Evolutionary conservation across 2,329 filamentous ascomycete species (phyloP).

Genomic region (Tolypocladium tundrense): DNA sequence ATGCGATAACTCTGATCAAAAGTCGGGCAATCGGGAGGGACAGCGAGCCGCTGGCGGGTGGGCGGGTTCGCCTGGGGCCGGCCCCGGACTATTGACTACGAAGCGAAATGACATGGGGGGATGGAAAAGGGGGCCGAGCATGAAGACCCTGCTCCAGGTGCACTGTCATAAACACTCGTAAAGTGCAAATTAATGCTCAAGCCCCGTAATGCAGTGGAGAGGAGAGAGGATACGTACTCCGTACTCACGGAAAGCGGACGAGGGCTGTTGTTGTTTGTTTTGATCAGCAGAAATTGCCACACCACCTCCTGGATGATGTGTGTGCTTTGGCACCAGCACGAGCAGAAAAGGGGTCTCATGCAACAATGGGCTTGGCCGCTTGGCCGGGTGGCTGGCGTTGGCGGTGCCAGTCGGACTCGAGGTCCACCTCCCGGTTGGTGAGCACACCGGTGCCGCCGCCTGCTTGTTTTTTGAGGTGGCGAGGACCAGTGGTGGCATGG

Average conservation of each 20-base stretch:
- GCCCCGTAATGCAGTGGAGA: slow-evolving; percentile 10
- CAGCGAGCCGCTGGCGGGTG: not conserved
- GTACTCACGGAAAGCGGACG: slow-evolving; percentile 1
- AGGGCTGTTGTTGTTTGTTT: slow-evolving; percentile 16
- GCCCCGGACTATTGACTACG: slow-evolving; percentile 7
- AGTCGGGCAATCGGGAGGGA: slow-evolving; percentile 2
- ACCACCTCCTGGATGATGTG: not conserved
- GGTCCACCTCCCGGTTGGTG: not conserved
- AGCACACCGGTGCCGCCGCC: not conserved
- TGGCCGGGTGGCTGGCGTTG: not conserved
- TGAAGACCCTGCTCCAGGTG: not conserved
- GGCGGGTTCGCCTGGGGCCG: not conserved
- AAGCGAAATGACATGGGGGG: slow-evolving; percentile 20
- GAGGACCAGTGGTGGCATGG: not conserved
- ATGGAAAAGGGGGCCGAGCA: slow-evolving; percentile 1
- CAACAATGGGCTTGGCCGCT: not conserved
- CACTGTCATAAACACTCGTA: not conserved
- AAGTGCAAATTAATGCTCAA: slow-evolving; percentile 1
- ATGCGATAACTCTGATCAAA: slow-evolving; percentile 11
- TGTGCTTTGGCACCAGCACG: not conserved
- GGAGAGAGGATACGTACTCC: slow-evolving; percentile 3
- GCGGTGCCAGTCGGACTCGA: not conserved
- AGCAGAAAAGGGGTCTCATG: not conserved
- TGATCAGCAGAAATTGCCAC: slow-evolving; percentile 15
- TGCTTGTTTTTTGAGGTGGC: not conserved